Conservation (phyloP, 495 filamentous ascomycete genomes). For the Annulohypoxylon nitens region DNA sequence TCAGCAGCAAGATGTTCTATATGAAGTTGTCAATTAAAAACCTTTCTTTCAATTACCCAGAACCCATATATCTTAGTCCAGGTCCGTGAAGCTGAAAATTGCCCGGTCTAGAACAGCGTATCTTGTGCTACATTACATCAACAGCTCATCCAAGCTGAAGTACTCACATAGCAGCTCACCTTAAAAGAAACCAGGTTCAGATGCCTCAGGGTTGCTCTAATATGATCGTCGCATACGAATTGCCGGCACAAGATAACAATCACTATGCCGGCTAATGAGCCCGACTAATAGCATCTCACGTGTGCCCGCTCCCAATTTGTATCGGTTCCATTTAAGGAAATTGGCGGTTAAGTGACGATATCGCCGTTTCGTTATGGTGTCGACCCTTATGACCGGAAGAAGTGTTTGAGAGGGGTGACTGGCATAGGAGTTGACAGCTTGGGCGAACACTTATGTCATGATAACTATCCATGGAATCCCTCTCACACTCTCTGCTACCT, state of each 20-base stretch:
- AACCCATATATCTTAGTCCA: neutral
- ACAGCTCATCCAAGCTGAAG: neutral
- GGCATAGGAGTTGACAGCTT: slow-evolving; percentile 16
- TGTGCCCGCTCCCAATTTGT: slow-evolving; percentile 29
- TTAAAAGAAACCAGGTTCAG: slow-evolving; percentile 1
- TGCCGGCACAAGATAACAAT: slow-evolving; percentile 38
- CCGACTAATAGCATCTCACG: slow-evolving; percentile 40
- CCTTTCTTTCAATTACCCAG: slow-evolving; percentile 1
- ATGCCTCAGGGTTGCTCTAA: slow-evolving; percentile 8
- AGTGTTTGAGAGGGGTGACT: slow-evolving; percentile 21
- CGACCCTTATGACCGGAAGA: slow-evolving; percentile 33
- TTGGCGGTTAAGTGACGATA: slow-evolving; percentile 35
- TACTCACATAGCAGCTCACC: neutral
- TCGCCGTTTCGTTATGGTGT: slow-evolving; percentile 31
- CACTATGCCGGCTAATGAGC: slow-evolving; percentile 48
- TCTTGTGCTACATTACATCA: neutral
- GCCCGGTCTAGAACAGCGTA: neutral
- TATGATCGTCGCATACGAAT: slow-evolving; percentile 28
- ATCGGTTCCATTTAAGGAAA: slow-evolving; percentile 34
- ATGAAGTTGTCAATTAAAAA: neutral
- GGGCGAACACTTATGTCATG: slow-evolving; percentile 20
- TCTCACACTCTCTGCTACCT: slow-evolving; percentile 7
- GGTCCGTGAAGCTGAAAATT: neutral
- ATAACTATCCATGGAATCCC: neutral
- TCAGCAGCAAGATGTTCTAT: neutral